phyloP scores from a whole-genome alignment of 1,139 yeast species.

The Kodamaea fungicola region DNA sequence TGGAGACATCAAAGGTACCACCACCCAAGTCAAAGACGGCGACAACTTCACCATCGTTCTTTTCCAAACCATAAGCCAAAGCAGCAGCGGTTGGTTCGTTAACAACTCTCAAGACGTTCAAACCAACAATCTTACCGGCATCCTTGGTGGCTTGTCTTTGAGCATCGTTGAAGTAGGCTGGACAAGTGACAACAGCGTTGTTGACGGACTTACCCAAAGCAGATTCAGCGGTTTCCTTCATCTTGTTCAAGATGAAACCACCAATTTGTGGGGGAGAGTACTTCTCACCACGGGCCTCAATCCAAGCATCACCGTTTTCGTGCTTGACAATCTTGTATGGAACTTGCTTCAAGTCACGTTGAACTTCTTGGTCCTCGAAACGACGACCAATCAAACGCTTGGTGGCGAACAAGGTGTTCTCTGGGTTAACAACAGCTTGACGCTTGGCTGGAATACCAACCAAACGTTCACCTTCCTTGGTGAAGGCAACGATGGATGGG shows the following conservation, averaged over 20 bases:
- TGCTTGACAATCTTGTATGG: constrained; percentile 98
- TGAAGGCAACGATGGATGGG: constrained; percentile 97
- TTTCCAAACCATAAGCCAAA: constrained; percentile 93
- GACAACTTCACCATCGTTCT: constrained; percentile 69
- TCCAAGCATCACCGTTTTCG: constrained; percentile 98
- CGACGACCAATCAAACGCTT: constrained; percentile 98
- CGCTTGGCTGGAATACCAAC: constrained; percentile 99
- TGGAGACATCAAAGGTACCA: constrained; percentile 85
- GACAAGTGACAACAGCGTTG: constrained; percentile 96
- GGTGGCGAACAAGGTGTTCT: constrained; percentile 95
- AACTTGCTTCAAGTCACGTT: constrained; percentile 92
- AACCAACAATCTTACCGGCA: constrained; percentile 97
- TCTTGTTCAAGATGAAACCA: constrained; percentile 92
- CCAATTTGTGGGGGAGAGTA: constrained; percentile 98
- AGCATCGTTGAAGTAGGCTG: constrained; percentile 97
- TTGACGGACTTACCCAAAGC: constrained; percentile 77
- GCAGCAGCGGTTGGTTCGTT: constrained; percentile 99
- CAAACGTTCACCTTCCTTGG: constrained; percentile 86
- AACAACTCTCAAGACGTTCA: constrained; percentile 93
- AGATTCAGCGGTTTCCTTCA: constrained; percentile 96
- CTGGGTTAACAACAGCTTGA: constrained; percentile 98
- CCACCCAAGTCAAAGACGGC: constrained; percentile 89
- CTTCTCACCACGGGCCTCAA: constrained; percentile 90
- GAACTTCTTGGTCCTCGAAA: constrained; percentile 93
- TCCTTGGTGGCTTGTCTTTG: constrained; percentile 99